Evolutionary conservation across 2,329 filamentous ascomycete species (phyloP), one percentile per base, ranked within the genome.

Genomic region (Diaporthe ampelina): DNA sequence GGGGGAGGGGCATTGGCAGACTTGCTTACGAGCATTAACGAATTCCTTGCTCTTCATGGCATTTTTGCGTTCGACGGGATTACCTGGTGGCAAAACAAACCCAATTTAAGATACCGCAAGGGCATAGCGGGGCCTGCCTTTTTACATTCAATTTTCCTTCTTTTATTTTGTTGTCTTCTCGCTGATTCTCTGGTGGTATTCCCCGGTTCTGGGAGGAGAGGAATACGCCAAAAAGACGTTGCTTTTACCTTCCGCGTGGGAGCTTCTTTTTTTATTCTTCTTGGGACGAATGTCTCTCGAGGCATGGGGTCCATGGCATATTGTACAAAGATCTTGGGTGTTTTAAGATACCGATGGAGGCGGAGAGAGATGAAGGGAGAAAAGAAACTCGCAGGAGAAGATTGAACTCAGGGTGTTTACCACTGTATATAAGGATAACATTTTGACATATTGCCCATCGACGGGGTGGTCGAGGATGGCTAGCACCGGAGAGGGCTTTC

Each of bases 1-100:
- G 40, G 74, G 74, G 61, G 59, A 50, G 61, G 72, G 68, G 72
- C 45, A 75, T 57, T 68, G 70, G 57, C 65, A 57, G 45, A 56
- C 69, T 72, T 71, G 59, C 67, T 72, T 35, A 72, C 59, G 68
- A 74, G 72, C 72, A 74, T 56, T 72, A 75, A 68, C 58, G 74
- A 76, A 74, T 72, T 71, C 65, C 61, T 70, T 74, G 73, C 72
- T 74, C 43, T 71, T 70, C 45, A 21, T 67, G 56, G 72, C 72
- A 74, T 76, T 72, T 72, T 76, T 76, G 74, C 74, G 71, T 76
- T 72, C 48, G 65, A 70, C 37, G 74, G 68, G 45, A 72, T 54
- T 43, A 63, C 54, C 40, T 72, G 70, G 70, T 72, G 57, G 70
- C 59, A 72, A 58, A 61, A 58, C 50, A 68, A 65, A 40, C 68